phyloP scores from a whole-genome alignment of 225 moss, liverwort and hornwort genomes.

The Pseudoscleropodium purum region DNA sequence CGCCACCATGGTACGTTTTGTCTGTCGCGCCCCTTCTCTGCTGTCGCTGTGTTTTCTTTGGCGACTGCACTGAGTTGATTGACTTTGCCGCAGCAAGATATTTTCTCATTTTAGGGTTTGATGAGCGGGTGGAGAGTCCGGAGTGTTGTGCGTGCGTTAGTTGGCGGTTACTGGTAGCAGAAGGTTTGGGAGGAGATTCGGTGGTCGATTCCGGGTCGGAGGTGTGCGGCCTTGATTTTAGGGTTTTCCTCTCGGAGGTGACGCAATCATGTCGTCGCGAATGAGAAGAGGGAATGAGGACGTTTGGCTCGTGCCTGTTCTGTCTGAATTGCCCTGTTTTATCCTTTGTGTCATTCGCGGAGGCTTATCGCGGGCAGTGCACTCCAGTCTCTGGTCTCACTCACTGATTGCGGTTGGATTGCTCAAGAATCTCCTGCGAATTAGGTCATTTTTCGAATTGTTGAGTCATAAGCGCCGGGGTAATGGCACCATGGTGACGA shows the following conservation, averaged over 20 bases:
- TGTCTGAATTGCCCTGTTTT: background rate
- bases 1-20: background rate
- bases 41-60: background rate
- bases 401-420: background rate
- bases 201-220: background rate
- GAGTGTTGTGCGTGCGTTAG: background rate
- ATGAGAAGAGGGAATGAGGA: background rate
- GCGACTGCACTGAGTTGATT: background rate
- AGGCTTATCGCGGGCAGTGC: background rate
- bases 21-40: background rate
- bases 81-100: background rate
- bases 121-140: background rate
- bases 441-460: background rate
- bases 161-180: background rate
- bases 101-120: background rate
- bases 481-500: background rate
- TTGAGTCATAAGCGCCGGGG: background rate
- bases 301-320: slow-evolving; percentile 20
- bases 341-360: too few relatives aligned
- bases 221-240: background rate
- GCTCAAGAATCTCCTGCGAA: background rate
- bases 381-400: background rate
- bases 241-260: background rate
- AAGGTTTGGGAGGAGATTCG: background rate
- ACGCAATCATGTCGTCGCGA: background rate